phyloP scores from a whole-genome alignment of 192 early-diverging fungal genomes.

The Thoreauomyces humboldtii region DNA sequence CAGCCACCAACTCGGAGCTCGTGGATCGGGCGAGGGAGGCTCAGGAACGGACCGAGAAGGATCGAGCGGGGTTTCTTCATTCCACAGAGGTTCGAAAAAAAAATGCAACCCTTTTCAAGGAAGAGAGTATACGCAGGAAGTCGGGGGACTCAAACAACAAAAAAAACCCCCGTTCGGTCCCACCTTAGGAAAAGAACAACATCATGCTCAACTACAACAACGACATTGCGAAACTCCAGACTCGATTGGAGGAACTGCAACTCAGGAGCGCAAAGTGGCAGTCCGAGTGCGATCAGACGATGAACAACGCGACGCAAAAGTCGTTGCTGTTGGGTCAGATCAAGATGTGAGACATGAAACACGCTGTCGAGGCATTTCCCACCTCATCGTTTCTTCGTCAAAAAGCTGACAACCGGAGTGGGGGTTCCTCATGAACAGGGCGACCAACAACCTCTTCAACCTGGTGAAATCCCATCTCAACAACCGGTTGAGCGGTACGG shows the following conservation, averaged over 20 bases:
- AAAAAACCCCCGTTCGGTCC: constrained; percentile 5
- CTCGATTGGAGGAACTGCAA: constrained; percentile 53
- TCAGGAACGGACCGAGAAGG: constrained; percentile 54
- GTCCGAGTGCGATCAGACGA: constrained; percentile 48
- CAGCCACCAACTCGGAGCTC: constrained; percentile 59
- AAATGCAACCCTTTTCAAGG: neutral
- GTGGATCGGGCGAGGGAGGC: constrained; percentile 55
- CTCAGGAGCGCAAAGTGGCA: constrained; percentile 48
- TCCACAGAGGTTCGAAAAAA: constrained; percentile 47
- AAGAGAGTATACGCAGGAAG: too few species aligned
- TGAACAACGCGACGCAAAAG: constrained; percentile 55
- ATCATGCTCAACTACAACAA: constrained; percentile 63
- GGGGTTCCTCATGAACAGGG: constrained; percentile 43
- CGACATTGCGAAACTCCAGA: constrained; percentile 59
- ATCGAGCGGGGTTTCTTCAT: constrained; percentile 45
- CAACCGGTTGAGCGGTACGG: constrained; percentile 42
- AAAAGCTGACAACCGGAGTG: too few species aligned
- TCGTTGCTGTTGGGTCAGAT: constrained; percentile 57
- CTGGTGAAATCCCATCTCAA: constrained; percentile 59
- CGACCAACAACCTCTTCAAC: constrained; percentile 57
- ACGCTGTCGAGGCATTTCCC: too few species aligned
- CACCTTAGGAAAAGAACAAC: constrained; percentile 55
- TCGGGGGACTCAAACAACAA: neutral
- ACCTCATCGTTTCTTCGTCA: too few species aligned
- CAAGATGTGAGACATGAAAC: constrained; percentile 50